Evolutionary conservation across 768 basidiomycete species (phyloP).

Genomic region (Tylopilus felleus): DNA sequence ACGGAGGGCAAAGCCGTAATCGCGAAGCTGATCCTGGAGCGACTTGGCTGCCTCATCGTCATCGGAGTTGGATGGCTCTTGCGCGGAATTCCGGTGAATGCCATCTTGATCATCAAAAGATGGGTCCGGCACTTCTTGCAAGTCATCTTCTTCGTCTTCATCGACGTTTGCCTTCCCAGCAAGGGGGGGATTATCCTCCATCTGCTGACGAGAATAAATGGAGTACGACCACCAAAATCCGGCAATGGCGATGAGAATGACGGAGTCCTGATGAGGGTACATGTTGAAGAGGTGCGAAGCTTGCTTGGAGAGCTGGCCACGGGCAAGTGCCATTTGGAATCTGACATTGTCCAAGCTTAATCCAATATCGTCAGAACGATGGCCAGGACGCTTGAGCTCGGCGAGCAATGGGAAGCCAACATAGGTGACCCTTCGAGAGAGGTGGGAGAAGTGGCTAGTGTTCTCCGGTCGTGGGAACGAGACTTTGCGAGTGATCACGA

Average conservation of each 20-base stretch:
- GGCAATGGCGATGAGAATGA: not conserved
- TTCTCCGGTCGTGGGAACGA: not conserved
- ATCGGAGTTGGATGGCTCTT: not conserved
- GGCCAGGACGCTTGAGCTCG: not conserved
- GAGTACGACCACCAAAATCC: not conserved
- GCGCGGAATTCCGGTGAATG: not conserved
- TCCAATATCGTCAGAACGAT: not conserved
- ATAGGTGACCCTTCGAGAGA: not conserved
- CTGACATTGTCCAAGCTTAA: not conserved
- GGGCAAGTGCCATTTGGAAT: not conserved
- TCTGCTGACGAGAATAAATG: not conserved
- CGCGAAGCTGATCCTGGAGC: not conserved
- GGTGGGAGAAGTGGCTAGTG: not conserved
- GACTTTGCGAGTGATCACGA: not conserved
- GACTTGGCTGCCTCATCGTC: not conserved
- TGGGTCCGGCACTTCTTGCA: not conserved
- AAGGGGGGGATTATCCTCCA: not conserved
- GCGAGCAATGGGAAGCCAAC: not conserved
- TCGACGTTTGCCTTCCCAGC: not conserved
- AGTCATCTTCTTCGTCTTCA: not conserved
- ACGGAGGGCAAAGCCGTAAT: not conserved
- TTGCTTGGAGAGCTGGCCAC: not conserved
- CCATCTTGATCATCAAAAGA: not conserved
- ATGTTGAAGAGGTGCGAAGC: not conserved
- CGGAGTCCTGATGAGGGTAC: not conserved